Evolutionary conservation across 164 flowering plant genomes (phyloP), one percentile per base, ranked within the genome.

Genomic region (Warburgia ugandensis): DNA sequence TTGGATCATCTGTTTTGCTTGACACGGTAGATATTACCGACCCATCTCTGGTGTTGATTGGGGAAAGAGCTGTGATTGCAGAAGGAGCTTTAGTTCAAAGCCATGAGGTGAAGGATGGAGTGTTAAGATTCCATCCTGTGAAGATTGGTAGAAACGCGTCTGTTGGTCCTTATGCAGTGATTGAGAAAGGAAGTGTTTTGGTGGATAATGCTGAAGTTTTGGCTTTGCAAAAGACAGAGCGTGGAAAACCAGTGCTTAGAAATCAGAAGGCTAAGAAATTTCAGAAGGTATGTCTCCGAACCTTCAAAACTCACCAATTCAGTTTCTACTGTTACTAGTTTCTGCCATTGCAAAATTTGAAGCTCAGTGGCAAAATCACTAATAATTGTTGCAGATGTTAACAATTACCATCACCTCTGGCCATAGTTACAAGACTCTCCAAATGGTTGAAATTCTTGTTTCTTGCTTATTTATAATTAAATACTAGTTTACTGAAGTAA

Each of bases 41-140:
- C 63, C 89, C 89, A 4, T 72, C 83, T 52, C 67, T 85, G 28
- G 83, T 80, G 50, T 70, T 75, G 7, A 78, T 85, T 57, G 85
- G 85, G 55, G 81, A 82, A 68, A 80, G 82, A 46, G 71, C 66
- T 11, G 85, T 80, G 41, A 62, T 85, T 55, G 77, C 89, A 37
- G 94, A 85, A 66, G 94, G 94, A 36, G 84, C 69, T 14, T 61
- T 77, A 63, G 13, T 85, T 52, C 94, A 82, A 64, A 67, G 89
- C 52, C 89, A 85, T 65, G 86, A 80, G 66, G 85, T 80, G 56
- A 80, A 60, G 59, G 77, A 80, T 73, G 84, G 84, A 52, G 49
- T 73, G 26, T 28, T 85, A 54, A 75, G 83, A 57, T 78, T 85
- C 44, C 67, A 25, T 28, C 77, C 83, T 13, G 72, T 77, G 29